Percentiles rank a stretch among this genome's conserved stretches.
Evolutionary conservation across 768 basidiomycete genomes (phyloP).

Genomic region (Mycena crocata): DNA sequence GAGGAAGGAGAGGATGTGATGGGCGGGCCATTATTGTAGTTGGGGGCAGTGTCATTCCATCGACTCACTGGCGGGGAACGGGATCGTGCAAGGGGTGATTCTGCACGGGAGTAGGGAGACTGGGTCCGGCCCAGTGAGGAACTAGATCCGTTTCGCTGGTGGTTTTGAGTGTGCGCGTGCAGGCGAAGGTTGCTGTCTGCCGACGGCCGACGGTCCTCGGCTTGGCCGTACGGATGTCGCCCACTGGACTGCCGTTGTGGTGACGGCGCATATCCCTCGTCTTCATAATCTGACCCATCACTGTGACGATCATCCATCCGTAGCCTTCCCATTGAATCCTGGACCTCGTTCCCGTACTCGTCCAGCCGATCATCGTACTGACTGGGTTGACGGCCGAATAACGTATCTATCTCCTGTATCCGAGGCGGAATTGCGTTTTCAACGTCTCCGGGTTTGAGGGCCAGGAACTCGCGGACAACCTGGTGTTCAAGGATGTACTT

Average conservation of each 20-base stretch:
- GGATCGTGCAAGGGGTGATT: conserved; percentile 54
- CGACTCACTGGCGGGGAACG: conserved; percentile 46
- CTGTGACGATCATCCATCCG: conserved; percentile 58
- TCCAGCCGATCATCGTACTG: conserved; percentile 51
- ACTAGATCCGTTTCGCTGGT: conserved; percentile 63
- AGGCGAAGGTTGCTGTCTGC: conserved; percentile 54
- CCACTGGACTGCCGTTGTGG: conserved; percentile 50
- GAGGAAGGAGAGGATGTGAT: conserved; percentile 55
- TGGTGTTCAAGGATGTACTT: conserved; percentile 85
- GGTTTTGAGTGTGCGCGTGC: conserved; percentile 58
- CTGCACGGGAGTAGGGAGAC: conserved; percentile 49
- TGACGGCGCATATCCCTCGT: conserved; percentile 64
- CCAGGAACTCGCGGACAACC: conserved; percentile 85
- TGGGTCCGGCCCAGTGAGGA: conserved; percentile 57
- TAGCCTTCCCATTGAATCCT: conserved; percentile 64
- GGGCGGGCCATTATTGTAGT: conserved; percentile 34
- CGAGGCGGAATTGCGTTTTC: conserved; percentile 74
- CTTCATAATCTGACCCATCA: conserved; percentile 76
- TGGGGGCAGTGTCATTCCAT: conserved; percentile 43
- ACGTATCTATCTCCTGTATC: conserved; percentile 66
- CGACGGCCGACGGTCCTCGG: conserved; percentile 49
- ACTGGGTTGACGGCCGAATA: conserved; percentile 50
- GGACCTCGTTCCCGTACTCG: conserved; percentile 57
- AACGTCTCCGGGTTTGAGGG: conserved; percentile 88
- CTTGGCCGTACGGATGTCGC: conserved; percentile 53